phyloP scores from a whole-genome alignment of 2,329 filamentous ascomycete genomes.

The Cercospora citrullina region DNA sequence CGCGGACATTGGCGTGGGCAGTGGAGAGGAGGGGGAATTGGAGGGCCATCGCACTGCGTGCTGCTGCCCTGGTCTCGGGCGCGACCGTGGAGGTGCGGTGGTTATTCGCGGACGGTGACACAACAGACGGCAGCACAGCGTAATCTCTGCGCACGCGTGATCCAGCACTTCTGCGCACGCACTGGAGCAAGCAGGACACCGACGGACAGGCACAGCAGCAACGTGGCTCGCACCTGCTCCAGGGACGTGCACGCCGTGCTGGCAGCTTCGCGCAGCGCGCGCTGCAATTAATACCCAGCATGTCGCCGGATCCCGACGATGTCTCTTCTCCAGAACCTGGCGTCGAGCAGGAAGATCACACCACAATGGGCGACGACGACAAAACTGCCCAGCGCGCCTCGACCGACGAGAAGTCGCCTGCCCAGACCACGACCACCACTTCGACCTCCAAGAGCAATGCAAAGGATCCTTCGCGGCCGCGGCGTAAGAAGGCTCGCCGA shows the following conservation, averaged over 20 bases:
- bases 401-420: conserved; percentile 41
- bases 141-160: conserved; percentile 17
- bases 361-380: conserved; percentile 47
- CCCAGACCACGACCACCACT: conserved; percentile 31
- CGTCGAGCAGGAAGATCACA: conserved; percentile 42
- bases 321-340: conserved; percentile 51
- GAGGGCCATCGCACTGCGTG: background rate
- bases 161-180: conserved; percentile 4
- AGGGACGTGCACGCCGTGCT: conserved; percentile 41
- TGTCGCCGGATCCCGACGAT: conserved; percentile 52
- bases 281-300: conserved; percentile 43
- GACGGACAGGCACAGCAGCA: conserved; percentile 28
- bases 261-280: conserved; percentile 26
- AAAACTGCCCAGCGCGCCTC: conserved; percentile 40
- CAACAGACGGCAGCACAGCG: conserved; percentile 5
- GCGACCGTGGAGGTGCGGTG: conserved; percentile 5
- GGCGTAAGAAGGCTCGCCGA: conserved; percentile 91
- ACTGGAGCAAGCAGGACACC: conserved; percentile 10
- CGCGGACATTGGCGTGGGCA: conserved; percentile 10
- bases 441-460: conserved; percentile 51
- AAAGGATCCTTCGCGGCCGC: conserved; percentile 85
- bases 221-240: conserved; percentile 43
- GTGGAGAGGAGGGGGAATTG: background rate
- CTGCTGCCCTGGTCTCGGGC: conserved; percentile 7
- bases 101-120: conserved; percentile 17